These are phyloP conservation scores for Dissophora ornata DNA, from an alignment of 192 early-diverging fungal species.

Conservation along the genomic window DNA sequence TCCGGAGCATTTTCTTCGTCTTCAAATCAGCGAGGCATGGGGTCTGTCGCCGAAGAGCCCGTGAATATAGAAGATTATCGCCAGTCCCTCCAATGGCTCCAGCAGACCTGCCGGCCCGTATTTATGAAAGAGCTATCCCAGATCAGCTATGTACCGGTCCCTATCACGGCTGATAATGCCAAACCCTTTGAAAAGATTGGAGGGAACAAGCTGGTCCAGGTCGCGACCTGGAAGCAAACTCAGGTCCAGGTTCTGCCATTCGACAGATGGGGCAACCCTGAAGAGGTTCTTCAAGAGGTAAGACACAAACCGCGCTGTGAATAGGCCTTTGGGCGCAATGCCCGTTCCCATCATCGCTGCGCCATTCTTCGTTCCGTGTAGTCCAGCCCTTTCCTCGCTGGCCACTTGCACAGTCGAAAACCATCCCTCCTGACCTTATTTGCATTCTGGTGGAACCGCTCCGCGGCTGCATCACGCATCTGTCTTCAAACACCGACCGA, in stretches of 20 bases:
- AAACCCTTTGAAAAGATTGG: slow-evolving; percentile 33
- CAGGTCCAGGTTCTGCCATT: slow-evolving; percentile 41
- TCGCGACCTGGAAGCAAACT: slow-evolving; percentile 40
- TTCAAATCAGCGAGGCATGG: slow-evolving; percentile 24
- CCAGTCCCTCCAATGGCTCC: slow-evolving; percentile 45
- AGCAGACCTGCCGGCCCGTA: slow-evolving; percentile 50
- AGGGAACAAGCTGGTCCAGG: slow-evolving; percentile 28
- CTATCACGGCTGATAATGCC: slow-evolving; percentile 40
- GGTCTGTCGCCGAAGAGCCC: slow-evolving; percentile 20
- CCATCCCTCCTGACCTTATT: too few relatives aligned
- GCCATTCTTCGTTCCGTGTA: too few relatives aligned
- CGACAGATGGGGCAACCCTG: slow-evolving; percentile 38
- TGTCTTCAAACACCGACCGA: slow-evolving; percentile 1
- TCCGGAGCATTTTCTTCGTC: slow-evolving; percentile 9
- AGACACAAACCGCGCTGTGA: neutral
- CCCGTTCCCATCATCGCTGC: too few relatives aligned
- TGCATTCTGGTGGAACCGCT: too few relatives aligned
- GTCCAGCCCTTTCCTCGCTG: neutral
- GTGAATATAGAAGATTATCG: slow-evolving; percentile 42
- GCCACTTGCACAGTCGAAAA: neutral
- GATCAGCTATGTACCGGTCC: slow-evolving; percentile 21
- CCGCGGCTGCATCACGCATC: too few relatives aligned
- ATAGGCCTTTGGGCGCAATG: too few relatives aligned
- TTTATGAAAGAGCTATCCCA: slow-evolving; percentile 46
- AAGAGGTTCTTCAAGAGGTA: slow-evolving; percentile 51